Percentiles rank a stretch among this genome's conserved stretches.
Evolutionary conservation across 768 basidiomycete species (phyloP).

Genomic region (Trametopsis cervina): DNA sequence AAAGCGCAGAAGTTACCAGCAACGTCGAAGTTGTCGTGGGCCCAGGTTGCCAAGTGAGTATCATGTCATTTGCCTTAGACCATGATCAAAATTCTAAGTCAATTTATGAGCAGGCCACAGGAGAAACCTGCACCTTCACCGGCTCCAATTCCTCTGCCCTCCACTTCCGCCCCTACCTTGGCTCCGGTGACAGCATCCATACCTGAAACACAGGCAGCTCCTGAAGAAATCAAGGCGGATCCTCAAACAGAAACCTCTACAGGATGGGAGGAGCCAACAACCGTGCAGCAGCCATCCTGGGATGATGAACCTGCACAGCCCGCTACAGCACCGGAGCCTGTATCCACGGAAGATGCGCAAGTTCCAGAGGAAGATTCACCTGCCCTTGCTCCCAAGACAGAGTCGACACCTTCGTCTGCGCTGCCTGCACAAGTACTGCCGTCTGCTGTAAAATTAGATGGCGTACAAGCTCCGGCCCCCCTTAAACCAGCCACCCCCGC

Average conservation of each 20-base stretch:
- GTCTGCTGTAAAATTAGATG: slow-evolving; percentile 13
- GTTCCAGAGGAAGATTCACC: slow-evolving; percentile 7
- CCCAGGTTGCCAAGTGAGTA: slow-evolving; percentile 70
- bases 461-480: slow-evolving; percentile 25
- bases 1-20: slow-evolving; percentile 49
- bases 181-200: slow-evolving; percentile 25
- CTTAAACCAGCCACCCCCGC: slow-evolving; percentile 34
- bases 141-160: slow-evolving; percentile 16
- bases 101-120: slow-evolving; percentile 39
- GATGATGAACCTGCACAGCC: slow-evolving; percentile 27
- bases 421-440: slow-evolving; percentile 14
- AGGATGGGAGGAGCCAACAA: slow-evolving; percentile 32
- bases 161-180: slow-evolving; percentile 16
- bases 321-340: slow-evolving; percentile 2
- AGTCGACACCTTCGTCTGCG: slow-evolving; percentile 14
- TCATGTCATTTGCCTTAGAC: slow-evolving; percentile 1
- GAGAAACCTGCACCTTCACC: slow-evolving; percentile 51
- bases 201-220: slow-evolving; percentile 19
- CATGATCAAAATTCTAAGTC: background rate
- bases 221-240: slow-evolving; percentile 1
- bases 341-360: slow-evolving; percentile 7
- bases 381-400: slow-evolving; percentile 13
- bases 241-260: slow-evolving; percentile 13
- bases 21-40: slow-evolving; percentile 79
- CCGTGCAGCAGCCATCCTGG: slow-evolving; percentile 29